Evolutionary conservation across 2,329 filamentous ascomycete genomes (phyloP).

Genomic region (Lasiodiplodia hormozganensis): DNA sequence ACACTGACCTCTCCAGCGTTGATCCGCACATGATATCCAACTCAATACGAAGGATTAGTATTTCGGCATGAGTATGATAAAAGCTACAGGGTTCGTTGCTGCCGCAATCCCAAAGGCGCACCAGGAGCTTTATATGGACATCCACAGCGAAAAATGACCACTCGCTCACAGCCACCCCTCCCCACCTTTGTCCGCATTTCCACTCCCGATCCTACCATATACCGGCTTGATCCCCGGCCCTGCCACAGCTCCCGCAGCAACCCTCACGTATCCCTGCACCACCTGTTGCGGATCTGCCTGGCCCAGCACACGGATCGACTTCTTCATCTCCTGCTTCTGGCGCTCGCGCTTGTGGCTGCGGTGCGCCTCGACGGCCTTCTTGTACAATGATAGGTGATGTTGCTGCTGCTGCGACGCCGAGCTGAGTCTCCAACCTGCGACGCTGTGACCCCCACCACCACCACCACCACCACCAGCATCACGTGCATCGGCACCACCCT

Average conservation of each 20-base stretch:
- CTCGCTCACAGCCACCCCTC: constrained; percentile 9
- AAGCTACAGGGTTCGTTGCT: not conserved
- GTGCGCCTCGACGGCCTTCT: constrained; percentile 19
- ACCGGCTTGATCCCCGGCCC: not conserved
- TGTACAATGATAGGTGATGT: not conserved
- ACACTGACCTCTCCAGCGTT: not conserved
- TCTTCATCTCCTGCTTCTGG: constrained; percentile 16
- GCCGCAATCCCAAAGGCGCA: not conserved
- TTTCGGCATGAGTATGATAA: not conserved
- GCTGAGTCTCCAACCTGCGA: not conserved
- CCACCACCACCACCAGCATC: not conserved
- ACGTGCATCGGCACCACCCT: not conserved
- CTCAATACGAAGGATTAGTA: not conserved
- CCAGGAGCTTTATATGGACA: not conserved
- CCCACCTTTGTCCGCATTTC: not conserved
- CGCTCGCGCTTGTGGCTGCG: not conserved
- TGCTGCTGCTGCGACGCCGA: not conserved
- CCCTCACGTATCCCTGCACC: constrained; percentile 8
- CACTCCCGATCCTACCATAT: not conserved
- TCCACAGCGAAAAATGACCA: not conserved
- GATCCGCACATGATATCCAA: not conserved
- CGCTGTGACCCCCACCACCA: not conserved
- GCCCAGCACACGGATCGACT: constrained; percentile 8
- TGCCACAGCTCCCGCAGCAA: not conserved
- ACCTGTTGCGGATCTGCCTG: not conserved